Percentiles rank a stretch among this genome's conserved stretches.
Conservation (phyloP, 176 grass and related monocot species). For the Phragmites australis region DNA sequence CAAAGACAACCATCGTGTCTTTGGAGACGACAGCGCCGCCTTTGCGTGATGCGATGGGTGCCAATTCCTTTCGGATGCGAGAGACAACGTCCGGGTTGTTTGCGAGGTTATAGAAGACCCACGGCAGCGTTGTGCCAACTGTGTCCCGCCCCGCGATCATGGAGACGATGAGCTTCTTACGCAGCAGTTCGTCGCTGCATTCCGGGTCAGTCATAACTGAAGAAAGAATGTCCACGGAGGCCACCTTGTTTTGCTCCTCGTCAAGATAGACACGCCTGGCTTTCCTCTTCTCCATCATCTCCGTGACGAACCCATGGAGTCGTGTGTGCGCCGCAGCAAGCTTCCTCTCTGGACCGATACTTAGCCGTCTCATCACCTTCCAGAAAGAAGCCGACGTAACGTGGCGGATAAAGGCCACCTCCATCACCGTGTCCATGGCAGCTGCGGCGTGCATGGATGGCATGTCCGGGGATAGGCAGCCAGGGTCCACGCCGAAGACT, state of each 20-base stretch:
- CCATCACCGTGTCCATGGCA: slow-evolving; percentile 28
- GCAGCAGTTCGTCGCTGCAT: neutral
- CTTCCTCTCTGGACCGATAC: slow-evolving; percentile 28
- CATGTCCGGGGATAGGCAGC: slow-evolving; percentile 20
- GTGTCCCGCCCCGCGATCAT: slow-evolving; percentile 45
- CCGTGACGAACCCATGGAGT: slow-evolving; percentile 11
- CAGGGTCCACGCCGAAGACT: slow-evolving; percentile 44
- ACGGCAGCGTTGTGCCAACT: slow-evolving; percentile 8
- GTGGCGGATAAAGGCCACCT: neutral
- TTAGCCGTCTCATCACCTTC: slow-evolving; percentile 35
- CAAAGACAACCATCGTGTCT: neutral
- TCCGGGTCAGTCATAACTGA: neutral
- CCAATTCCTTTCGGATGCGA: slow-evolving; percentile 29
- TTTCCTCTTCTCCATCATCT: slow-evolving; percentile 2
- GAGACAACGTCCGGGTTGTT: slow-evolving; percentile 10
- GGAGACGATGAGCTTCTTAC: neutral
- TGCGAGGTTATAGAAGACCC: slow-evolving; percentile 42
- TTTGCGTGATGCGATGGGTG: neutral
- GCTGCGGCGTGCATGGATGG: slow-evolving; percentile 22
- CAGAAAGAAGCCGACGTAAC: neutral
- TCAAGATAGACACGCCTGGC: too few relatives aligned
- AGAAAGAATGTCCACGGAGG: neutral
- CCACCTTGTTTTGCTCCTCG: neutral
- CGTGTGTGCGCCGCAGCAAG: neutral
- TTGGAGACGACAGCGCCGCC: neutral